Percentiles rank a stretch among this genome's conserved stretches.
Evolutionary conservation across 148 eudicot genomes (phyloP).

Genomic region (Cornus kousa): DNA sequence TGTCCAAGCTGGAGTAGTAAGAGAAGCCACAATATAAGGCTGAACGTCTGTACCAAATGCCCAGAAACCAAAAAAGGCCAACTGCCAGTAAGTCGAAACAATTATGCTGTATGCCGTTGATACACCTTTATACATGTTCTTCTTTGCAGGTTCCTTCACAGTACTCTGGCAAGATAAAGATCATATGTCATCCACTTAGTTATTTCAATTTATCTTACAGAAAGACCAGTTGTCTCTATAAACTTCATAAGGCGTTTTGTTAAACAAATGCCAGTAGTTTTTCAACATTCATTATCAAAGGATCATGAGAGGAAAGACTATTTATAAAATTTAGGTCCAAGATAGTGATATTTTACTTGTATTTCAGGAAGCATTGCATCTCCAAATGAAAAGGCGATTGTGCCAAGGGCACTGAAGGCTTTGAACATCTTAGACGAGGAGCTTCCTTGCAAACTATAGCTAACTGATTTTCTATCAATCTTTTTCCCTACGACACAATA

Average conservation of each 20-base stretch:
- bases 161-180: slow-evolving; percentile 23
- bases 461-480: slow-evolving; percentile 31
- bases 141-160: slow-evolving; percentile 38
- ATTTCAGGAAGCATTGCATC: slow-evolving; percentile 59
- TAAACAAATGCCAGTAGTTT: not conserved
- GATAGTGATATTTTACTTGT: slow-evolving; percentile 25
- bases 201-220: not conserved
- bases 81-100: slow-evolving; percentile 40
- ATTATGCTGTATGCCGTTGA: slow-evolving; percentile 42
- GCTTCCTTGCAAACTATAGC: slow-evolving; percentile 39
- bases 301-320: too few relatives aligned
- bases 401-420: slow-evolving; percentile 48
- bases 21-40: slow-evolving; percentile 45
- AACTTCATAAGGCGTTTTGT: not conserved
- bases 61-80: slow-evolving; percentile 45
- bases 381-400: slow-evolving; percentile 51
- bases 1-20: slow-evolving; percentile 39
- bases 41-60: slow-evolving; percentile 41
- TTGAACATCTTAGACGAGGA: slow-evolving; percentile 27
- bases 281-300: too few relatives aligned
- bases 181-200: not conserved
- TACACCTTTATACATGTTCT: slow-evolving; percentile 48
- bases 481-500: slow-evolving; percentile 28
- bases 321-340: not conserved
- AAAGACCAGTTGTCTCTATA: not conserved